Percentiles rank a stretch among this genome's conserved stretches.
Evolutionary conservation across 208 protist species (phyloP).

Genomic region (Tritrichomonas musculus): DNA sequence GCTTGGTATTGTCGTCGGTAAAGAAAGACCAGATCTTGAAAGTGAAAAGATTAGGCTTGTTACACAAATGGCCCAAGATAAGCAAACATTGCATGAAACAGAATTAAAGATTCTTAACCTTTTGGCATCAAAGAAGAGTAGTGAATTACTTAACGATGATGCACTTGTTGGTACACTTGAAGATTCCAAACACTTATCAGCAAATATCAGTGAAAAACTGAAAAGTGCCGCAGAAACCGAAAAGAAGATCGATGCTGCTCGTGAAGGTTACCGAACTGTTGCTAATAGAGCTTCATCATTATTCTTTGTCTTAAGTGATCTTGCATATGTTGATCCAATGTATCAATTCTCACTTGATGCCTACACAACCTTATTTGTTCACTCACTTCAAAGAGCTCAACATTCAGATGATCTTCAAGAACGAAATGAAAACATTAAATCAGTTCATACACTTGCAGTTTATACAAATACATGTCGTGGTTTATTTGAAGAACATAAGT

Average conservation of each 20-base stretch:
- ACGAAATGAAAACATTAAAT: conserved; percentile 81
- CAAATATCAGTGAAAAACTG: conserved; percentile 74
- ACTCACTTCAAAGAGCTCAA: conserved; percentile 44
- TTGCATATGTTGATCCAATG: conserved; percentile 91
- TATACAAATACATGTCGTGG: conserved; percentile 93
- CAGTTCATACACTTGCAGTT: conserved; percentile 87
- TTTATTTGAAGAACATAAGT: conserved; percentile 95
- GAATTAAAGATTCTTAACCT: conserved; percentile 80
- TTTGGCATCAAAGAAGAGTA: conserved; percentile 71
- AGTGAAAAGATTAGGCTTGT: conserved; percentile 69
- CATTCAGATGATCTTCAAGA: conserved; percentile 61
- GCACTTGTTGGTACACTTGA: conserved; percentile 57
- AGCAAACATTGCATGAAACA: conserved; percentile 77
- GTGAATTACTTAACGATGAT: conserved; percentile 29
- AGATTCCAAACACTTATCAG: conserved; percentile 79
- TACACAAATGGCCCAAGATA: conserved; percentile 78
- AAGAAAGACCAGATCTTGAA: conserved; percentile 61
- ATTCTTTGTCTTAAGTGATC: conserved; percentile 91
- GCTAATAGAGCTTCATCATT: conserved; percentile 83
- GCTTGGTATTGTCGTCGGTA: conserved; percentile 53
- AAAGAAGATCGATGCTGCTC: conserved; percentile 82
- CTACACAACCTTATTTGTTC: conserved; percentile 85
- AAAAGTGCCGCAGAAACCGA: conserved; percentile 67
- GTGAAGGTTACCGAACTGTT: conserved; percentile 85
- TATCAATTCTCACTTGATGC: conserved; percentile 96